Evolutionary conservation across 202 grass and related monocot species (phyloP).

Genomic region (Cymbopogon flexuosus): DNA sequence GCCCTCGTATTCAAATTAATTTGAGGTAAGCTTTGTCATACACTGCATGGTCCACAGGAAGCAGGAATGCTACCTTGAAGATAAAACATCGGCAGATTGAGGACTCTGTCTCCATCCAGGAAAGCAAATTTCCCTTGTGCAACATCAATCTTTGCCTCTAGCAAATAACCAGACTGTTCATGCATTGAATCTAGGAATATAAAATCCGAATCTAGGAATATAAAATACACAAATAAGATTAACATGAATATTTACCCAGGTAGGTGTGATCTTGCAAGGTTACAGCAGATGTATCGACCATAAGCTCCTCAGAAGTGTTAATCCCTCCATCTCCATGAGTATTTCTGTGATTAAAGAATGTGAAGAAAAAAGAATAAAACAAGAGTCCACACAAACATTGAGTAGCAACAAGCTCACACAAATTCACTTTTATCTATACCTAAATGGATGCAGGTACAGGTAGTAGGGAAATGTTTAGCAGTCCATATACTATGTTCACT

Average conservation of each 20-base stretch:
- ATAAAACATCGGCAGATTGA: slow-evolving; percentile 79
- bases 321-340: slow-evolving; percentile 42
- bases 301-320: slow-evolving; percentile 41
- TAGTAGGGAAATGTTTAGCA: not conserved
- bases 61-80: slow-evolving; percentile 59
- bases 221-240: slow-evolving; percentile 27
- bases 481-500: not conserved
- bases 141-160: slow-evolving; percentile 60
- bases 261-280: slow-evolving; percentile 42
- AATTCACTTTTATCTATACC: not conserved
- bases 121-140: slow-evolving; percentile 44
- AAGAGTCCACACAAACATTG: not conserved
- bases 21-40: slow-evolving; percentile 19
- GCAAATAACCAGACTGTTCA: slow-evolving; percentile 16
- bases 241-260: slow-evolving; percentile 53
- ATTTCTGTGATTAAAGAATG: slow-evolving; percentile 44
- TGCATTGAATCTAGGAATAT: not conserved
- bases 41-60: slow-evolving; percentile 16
- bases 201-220: not conserved
- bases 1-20: not conserved
- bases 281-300: slow-evolving; percentile 52
- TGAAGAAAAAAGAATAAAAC: not conserved
- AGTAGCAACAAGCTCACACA: not conserved
- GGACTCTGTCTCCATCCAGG: slow-evolving; percentile 51
- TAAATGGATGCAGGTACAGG: not conserved